Percentiles rank a stretch among this genome's conserved stretches.
Conservation (phyloP, 2,329 filamentous ascomycete genomes). For the Fusarium tjaetaba region DNA sequence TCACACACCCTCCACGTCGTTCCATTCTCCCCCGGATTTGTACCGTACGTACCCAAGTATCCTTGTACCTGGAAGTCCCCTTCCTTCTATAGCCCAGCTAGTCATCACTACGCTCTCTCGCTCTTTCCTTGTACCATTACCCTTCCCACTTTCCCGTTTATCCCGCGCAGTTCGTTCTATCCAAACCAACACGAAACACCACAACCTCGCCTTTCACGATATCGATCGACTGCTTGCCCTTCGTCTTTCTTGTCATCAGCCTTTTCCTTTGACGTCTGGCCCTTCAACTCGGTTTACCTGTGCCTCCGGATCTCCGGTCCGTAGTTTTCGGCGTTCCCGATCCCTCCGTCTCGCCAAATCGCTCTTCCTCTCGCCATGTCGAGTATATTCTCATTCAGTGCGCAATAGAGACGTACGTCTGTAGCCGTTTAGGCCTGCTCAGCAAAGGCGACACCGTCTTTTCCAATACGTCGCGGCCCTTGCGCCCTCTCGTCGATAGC, state of each 20-base stretch:
- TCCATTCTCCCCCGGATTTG: conserved; percentile 38
- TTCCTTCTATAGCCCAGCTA: conserved; percentile 22
- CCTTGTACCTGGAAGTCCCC: conserved; percentile 39
- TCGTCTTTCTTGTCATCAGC: neutral
- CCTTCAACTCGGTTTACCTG: conserved; percentile 3
- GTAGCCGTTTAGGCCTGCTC: conserved; percentile 44
- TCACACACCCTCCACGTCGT: conserved; percentile 35
- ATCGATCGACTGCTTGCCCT: conserved; percentile 20
- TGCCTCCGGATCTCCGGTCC: conserved; percentile 2
- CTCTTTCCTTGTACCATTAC: conserved; percentile 39
- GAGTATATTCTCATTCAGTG: conserved; percentile 39
- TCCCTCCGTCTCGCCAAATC: conserved; percentile 24
- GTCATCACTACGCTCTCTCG: conserved; percentile 37
- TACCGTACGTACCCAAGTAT: conserved; percentile 34
- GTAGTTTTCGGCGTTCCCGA: conserved; percentile 27
- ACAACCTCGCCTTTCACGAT: conserved; percentile 37
- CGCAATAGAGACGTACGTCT: conserved; percentile 50
- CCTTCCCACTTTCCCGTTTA: conserved; percentile 40
- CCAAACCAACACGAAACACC: conserved; percentile 41
- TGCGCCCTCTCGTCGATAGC: conserved; percentile 2
- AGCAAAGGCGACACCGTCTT: conserved; percentile 36
- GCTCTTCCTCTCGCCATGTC: conserved; percentile 44
- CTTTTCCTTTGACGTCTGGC: neutral
- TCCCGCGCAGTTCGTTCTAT: conserved; percentile 31
- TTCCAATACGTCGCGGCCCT: conserved; percentile 7